Percentiles rank a stretch among this genome's conserved stretches.
Evolutionary conservation across 129 eudicot species (phyloP).

Genomic region (Artemisia annua): DNA sequence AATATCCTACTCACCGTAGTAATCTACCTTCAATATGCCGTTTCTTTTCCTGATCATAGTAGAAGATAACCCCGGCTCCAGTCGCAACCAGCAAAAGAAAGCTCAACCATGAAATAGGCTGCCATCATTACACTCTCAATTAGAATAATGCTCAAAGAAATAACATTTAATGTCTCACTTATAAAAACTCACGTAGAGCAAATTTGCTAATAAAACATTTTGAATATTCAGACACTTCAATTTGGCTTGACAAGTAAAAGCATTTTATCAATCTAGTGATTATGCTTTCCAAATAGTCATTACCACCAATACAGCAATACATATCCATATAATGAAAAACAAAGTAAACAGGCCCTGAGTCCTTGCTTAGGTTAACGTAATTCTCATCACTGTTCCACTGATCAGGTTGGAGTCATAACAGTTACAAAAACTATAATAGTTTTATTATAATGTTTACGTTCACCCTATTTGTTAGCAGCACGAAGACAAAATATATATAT

Average conservation of each 20-base stretch:
- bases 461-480: slow-evolving; percentile 12
- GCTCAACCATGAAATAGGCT: slow-evolving; percentile 99
- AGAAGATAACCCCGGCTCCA: slow-evolving; percentile 84
- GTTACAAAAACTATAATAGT: background rate
- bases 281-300: too few species aligned
- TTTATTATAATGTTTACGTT: background rate
- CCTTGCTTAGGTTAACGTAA: too few species aligned
- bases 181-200: background rate
- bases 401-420: slow-evolving; percentile 15
- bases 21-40: slow-evolving; percentile 91
- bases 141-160: background rate
- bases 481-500: too few species aligned
- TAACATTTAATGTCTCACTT: slow-evolving; percentile 15
- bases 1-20: slow-evolving; percentile 63
- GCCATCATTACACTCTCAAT: slow-evolving; percentile 20
- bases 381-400: too few species aligned
- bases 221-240: too few species aligned
- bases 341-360: too few species aligned
- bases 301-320: too few species aligned
- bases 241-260: too few species aligned
- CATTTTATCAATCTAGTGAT: too few species aligned
- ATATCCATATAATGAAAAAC: too few species aligned
- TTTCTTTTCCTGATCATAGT: slow-evolving; percentile 81
- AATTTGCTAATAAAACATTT: background rate
- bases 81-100: slow-evolving; percentile 75